A percentile compares a stretch with the other conserved stretches of the same genome.
phyloP scores from a whole-genome alignment of 1,284 basidiomycete species.

The Phenoliferia sp. region DNA sequence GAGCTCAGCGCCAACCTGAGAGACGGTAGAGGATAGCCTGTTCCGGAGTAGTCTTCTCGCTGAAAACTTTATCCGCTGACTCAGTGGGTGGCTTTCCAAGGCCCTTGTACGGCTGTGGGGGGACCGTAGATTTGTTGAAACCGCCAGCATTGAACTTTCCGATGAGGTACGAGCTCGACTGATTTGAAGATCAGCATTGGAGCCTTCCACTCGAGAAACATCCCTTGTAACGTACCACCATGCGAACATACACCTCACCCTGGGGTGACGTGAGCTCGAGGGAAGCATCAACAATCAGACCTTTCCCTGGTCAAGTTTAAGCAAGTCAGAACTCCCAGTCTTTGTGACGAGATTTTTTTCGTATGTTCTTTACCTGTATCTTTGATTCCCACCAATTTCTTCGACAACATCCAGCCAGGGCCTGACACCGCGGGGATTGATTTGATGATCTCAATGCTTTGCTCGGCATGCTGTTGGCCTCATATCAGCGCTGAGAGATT shows the following conservation, averaged over 20 bases:
- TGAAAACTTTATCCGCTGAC: conserved; percentile 62
- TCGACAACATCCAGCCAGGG: conserved; percentile 60
- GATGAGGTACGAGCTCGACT: conserved; percentile 58
- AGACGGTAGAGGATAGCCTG: conserved; percentile 74
- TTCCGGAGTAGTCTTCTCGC: conserved; percentile 64
- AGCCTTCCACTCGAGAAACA: not conserved
- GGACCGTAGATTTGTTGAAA: conserved; percentile 63
- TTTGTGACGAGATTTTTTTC: too few relatives aligned
- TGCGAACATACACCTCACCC: conserved; percentile 57
- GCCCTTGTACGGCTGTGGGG: conserved; percentile 58
- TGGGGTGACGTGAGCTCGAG: conserved; percentile 58
- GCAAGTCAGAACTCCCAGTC: not conserved
- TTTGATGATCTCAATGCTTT: conserved; percentile 41
- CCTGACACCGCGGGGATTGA: conserved; percentile 52
- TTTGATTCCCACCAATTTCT: conserved; percentile 57
- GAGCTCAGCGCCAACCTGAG: conserved; percentile 17
- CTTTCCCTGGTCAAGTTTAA: conserved; percentile 50
- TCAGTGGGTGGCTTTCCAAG: conserved; percentile 54
- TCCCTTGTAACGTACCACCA: conserved; percentile 7
- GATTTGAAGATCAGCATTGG: not conserved
- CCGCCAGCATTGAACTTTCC: conserved; percentile 55
- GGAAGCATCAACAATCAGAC: conserved; percentile 66
- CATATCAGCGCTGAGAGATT: conserved; percentile 32
- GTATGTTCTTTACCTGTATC: conserved; percentile 57
- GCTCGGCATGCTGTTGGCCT: conserved; percentile 39